Evolutionary conservation across 1,284 basidiomycete genomes (phyloP).

Genomic region (Ustilago hordei): DNA sequence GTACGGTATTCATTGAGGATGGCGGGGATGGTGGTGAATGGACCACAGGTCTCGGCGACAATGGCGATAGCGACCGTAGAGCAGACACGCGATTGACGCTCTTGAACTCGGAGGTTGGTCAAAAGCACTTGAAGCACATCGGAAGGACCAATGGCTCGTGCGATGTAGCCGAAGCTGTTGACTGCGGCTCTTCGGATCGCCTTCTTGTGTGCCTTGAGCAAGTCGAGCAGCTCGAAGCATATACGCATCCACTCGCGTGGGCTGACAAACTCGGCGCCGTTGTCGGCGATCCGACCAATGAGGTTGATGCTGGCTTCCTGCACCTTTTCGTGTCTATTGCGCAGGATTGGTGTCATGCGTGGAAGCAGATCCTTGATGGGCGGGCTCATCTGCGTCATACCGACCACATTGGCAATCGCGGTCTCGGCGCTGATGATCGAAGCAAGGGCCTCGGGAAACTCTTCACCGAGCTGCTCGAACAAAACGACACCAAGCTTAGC

Average conservation of each 20-base stretch:
- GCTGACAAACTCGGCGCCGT: constrained; percentile 97
- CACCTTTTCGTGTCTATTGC: constrained; percentile 99
- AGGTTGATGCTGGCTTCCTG: constrained; percentile 99
- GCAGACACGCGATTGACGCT: constrained; percentile 98
- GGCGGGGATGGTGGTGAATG: constrained; percentile 98
- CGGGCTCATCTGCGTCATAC: constrained; percentile 99
- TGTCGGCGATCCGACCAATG: constrained; percentile 99
- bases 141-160: constrained; percentile 98
- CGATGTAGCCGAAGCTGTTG: constrained; percentile 99
- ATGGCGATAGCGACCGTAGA: constrained; percentile 93
- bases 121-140: constrained; percentile 95
- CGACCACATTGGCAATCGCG: constrained; percentile 98
- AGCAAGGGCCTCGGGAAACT: constrained; percentile 95
- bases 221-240: constrained; percentile 96
- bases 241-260: constrained; percentile 99
- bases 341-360: constrained; percentile 98
- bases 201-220: constrained; percentile 99
- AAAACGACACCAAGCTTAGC: constrained; percentile 96
- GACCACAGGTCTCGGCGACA: constrained; percentile 90
- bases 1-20: constrained; percentile 99
- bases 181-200: constrained; percentile 97
- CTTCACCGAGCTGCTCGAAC: constrained; percentile 98
- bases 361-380: constrained; percentile 98
- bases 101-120: constrained; percentile 97
- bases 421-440: constrained; percentile 98